These are phyloP conservation scores for Myrica gale DNA, from an alignment of 306 rosid genomes.

Conservation along the genomic window DNA sequence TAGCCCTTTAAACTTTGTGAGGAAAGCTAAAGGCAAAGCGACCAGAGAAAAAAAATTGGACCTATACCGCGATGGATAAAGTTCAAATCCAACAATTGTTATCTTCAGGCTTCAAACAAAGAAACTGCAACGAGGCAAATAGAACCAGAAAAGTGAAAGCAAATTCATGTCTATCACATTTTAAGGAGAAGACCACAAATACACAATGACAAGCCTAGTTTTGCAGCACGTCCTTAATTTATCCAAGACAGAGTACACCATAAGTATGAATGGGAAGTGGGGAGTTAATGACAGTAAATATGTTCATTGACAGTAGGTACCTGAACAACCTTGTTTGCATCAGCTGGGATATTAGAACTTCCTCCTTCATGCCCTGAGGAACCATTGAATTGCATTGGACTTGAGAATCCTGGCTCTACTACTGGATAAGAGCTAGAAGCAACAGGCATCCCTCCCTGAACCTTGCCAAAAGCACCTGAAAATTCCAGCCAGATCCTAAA, in stretches of 20 bases:
- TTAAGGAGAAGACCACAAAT: too few relatives aligned
- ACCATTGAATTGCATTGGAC: conserved; percentile 52
- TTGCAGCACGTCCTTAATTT: conserved; percentile 7
- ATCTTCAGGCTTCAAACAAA: not conserved
- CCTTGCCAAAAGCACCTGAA: conserved; percentile 65
- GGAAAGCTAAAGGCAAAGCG: too few relatives aligned
- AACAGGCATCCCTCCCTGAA: conserved; percentile 56
- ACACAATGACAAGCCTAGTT: not conserved
- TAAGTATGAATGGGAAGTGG: not conserved
- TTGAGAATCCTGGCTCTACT: conserved; percentile 51
- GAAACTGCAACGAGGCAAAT: not conserved
- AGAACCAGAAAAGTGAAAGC: not conserved
- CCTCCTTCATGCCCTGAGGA: conserved; percentile 68
- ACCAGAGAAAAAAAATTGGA: too few relatives aligned
- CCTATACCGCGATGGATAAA: not conserved
- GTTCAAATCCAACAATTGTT: not conserved
- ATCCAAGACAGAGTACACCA: not conserved
- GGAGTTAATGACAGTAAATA: too few relatives aligned
- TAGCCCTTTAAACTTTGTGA: too few relatives aligned
- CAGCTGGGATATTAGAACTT: conserved; percentile 45
- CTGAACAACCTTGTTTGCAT: conserved; percentile 61
- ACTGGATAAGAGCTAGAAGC: conserved; percentile 50
- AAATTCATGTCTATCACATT: too few relatives aligned
- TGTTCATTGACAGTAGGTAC: conserved; percentile 23
- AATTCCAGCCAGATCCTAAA: conserved; percentile 16